A percentile compares a stretch with the other conserved stretches of the same genome.
Conservation (phyloP, 305 asterid genomes). For the Galium porrigens region DNA sequence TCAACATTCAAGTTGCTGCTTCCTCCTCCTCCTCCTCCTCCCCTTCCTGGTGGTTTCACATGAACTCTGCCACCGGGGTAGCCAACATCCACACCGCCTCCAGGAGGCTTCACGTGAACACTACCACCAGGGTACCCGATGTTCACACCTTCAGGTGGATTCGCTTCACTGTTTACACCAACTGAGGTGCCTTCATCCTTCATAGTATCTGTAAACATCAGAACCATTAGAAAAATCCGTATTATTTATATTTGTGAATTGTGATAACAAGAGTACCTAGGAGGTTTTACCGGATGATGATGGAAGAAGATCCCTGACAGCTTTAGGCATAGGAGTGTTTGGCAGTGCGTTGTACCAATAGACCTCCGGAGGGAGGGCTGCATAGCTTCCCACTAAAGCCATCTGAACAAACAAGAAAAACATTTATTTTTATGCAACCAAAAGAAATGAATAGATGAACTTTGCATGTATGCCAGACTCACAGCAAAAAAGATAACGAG, state of each 20-base stretch:
- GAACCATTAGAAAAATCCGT: background rate
- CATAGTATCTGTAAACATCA: slow-evolving; percentile 10
- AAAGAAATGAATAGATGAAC: background rate
- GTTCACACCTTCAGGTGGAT: background rate
- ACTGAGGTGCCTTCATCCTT: slow-evolving; percentile 8
- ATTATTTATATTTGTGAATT: background rate
- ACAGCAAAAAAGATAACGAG: slow-evolving; percentile 12
- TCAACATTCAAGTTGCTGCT: background rate
- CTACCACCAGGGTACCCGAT: background rate
- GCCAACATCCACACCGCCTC: background rate
- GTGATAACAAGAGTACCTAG: background rate
- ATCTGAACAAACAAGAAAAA: slow-evolving; percentile 11
- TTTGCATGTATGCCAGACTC: slow-evolving; percentile 2
- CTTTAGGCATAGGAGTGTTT: slow-evolving; percentile 23
- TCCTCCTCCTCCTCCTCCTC: background rate
- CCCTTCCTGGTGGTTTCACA: background rate
- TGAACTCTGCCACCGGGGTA: background rate
- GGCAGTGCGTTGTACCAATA: slow-evolving; percentile 24
- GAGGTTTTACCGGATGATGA: slow-evolving; percentile 7
- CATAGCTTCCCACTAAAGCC: slow-evolving; percentile 19
- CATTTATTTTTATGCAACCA: slow-evolving; percentile 1
- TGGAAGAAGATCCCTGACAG: slow-evolving; percentile 18
- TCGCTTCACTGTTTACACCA: slow-evolving; percentile 1
- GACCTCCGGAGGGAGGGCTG: slow-evolving; percentile 21
- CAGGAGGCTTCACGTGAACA: background rate